phyloP scores from a whole-genome alignment of 169 alveolate species.

The Cryptosporidium andersoni region DNA sequence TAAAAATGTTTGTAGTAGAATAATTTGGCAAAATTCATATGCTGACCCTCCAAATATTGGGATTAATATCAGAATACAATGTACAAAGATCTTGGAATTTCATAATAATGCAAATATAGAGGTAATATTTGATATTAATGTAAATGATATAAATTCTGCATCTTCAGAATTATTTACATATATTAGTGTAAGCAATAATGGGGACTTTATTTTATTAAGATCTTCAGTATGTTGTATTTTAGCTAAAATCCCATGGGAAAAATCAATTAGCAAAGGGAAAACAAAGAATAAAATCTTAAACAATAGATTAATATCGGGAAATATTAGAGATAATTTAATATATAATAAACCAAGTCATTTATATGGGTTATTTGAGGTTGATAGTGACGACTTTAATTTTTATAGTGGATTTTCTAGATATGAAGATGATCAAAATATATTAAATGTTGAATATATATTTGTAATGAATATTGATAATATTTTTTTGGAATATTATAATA shows the following conservation, averaged over 20 bases:
- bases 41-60: slow-evolving; percentile 27
- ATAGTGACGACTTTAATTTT: neutral
- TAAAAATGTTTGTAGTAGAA: slow-evolving; percentile 17
- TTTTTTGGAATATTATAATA: neutral
- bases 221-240: slow-evolving; percentile 36
- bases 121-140: slow-evolving; percentile 39
- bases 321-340: neutral
- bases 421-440: neutral
- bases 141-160: slow-evolving; percentile 23
- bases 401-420: neutral
- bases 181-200: slow-evolving; percentile 25
- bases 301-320: neutral
- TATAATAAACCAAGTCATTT: slow-evolving; percentile 8
- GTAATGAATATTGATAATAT: neutral
- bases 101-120: neutral
- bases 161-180: slow-evolving; percentile 7
- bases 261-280: too few relatives aligned
- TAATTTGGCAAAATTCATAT: slow-evolving; percentile 21
- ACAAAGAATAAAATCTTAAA: neutral
- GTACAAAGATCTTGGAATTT: neutral
- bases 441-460: neutral
- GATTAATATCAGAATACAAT: slow-evolving; percentile 30
- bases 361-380: slow-evolving; percentile 56
- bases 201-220: slow-evolving; percentile 30
- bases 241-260: slow-evolving; percentile 48